Evolutionary conservation across 2,329 filamentous ascomycete genomes (phyloP).

Genomic region (Gliomastix tumulicola): DNA sequence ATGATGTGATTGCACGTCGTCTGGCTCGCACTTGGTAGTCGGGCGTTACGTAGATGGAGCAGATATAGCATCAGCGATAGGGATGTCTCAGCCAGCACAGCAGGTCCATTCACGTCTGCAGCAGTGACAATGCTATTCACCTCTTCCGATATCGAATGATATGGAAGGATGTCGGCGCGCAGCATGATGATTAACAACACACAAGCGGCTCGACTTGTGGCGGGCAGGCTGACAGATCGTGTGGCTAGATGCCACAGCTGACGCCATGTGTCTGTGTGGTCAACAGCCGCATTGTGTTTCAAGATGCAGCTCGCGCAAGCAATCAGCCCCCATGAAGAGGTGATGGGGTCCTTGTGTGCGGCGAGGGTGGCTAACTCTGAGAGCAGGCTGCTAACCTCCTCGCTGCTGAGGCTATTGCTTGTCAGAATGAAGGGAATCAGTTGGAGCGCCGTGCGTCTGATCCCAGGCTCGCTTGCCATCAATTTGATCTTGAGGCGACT

Average conservation of each 20-base stretch:
- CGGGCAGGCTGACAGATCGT: conserved; percentile 62
- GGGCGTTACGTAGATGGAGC: conserved; percentile 57
- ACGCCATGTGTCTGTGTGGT: conserved; percentile 48
- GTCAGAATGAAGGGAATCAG: conserved; percentile 50
- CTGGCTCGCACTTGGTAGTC: conserved; percentile 62
- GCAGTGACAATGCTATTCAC: conserved; percentile 67
- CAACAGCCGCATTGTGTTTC: conserved; percentile 2
- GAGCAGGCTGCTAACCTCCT: conserved; percentile 49
- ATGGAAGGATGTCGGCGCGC: conserved; percentile 56
- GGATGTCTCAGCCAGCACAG: conserved; percentile 71
- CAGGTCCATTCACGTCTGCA: conserved; percentile 76
- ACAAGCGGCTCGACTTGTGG: conserved; percentile 71
- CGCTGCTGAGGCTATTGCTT: conserved; percentile 32
- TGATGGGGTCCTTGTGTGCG: conserved; percentile 59
- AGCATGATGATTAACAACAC: conserved; percentile 65
- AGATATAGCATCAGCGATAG: conserved; percentile 65
- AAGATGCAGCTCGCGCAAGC: conserved; percentile 65
- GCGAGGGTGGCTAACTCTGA: conserved; percentile 51
- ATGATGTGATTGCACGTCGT: conserved; percentile 65
- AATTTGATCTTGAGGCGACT: conserved; percentile 43
- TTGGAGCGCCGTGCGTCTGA: conserved; percentile 47
- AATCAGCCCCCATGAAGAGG: conserved; percentile 78
- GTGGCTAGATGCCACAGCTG: conserved; percentile 70
- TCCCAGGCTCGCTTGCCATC: conserved; percentile 31
- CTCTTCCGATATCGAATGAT: conserved; percentile 60